Base-by-base conservation (phyloP, 2,329 filamentous ascomycete genomes). In the Alternaria sp. region DNA sequence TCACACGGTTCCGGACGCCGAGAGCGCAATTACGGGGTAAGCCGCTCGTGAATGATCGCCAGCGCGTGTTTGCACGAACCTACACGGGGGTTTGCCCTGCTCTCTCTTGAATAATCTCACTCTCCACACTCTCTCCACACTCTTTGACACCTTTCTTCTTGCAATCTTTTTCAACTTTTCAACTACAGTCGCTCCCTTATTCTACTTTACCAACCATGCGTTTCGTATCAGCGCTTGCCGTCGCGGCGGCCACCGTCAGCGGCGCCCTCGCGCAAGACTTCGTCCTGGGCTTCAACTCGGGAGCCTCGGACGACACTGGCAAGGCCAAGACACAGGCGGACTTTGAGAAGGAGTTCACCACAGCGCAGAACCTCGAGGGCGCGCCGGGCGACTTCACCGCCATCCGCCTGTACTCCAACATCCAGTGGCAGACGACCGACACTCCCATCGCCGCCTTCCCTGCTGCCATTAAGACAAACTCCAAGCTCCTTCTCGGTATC, bases 321-420 rank as follows among this genome's bases (percentile, higher is more conserved):
- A 67, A 63, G 30, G 65, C 83, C 73, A 91, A 91, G 83, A 73
- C 74, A 59, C 86, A 92, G 77, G 72, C 84, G 4, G 89, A 92
- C 74, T 93, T 91, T 79, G 87, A 91, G 82, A 81, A 84, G 71
- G 87, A 91, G 80, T 93, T 92, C 85, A 86, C 83, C 69, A 82
- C 85, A 1, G 90, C 91, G 12, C 84, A 88, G 69, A 83, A 81
- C 56, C 87, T 93, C 9, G 81, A 84, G 30, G 89, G 89, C 54
- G 88, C 90, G 43, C 81, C 90, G 40, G 81, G 84, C 21, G 87
- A 87, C 55, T 93, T 91, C 83, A 90, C 82, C 72, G 89, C 87
- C 62, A 90, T 89, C 52, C 88, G 91, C 64, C 84, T 93, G 26
- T 93, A 90, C 82, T 92, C 90, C 71, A 92, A 88, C 85, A 84